Evolutionary conservation across 768 basidiomycete genomes (phyloP), one percentile per base, ranked within the genome.

Genomic region (Lactarius akahatsu): DNA sequence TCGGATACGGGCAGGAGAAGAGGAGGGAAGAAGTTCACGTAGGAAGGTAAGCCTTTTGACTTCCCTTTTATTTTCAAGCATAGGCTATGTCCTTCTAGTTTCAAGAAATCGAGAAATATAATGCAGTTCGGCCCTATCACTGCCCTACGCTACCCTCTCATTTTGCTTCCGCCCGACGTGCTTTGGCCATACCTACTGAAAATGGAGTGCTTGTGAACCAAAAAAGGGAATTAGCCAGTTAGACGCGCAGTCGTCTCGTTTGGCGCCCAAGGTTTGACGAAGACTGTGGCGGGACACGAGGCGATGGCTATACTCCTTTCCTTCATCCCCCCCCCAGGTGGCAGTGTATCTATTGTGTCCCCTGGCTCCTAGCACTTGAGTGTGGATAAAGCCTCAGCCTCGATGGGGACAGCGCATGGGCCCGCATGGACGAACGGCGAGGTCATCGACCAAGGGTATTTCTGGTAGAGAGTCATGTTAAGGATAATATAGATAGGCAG

Each of bases 41-140:
- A 28, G 41, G 41, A 30, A 54, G 54, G 57, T 63, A 55, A 28
- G 58, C 11, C 58, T 26, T 59, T 43, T 28, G 41, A 30, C 7
- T 34, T 41, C 32, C 52, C 52, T 56, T 67, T 63, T 63, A 57
- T 67, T 36, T 40, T 40, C 26, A 4, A 56, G 52, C 4, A 10
- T 18, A 30, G 4, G 55, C 55, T 56, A 18, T 54, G 65, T 56
- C 50, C 59, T 20, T 34, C 34, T 23, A 3, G 18, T 2, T 2
- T 11, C 23, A 59, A 18, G 26, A 63, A 63, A 55, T 5, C 23
- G 13, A 52, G 23, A 28, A 28, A 52, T 6, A 52, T 28, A 52
- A 52, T 15, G 62, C 43, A 38, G 62, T 63, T 55, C 57, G 30
- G 8, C 23, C 50, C 40, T 15, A 23, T 45, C 34, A 11, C 50